These are phyloP conservation scores for Coleophoma crateriformis DNA, from an alignment of 2,329 filamentous ascomycete species.

Conservation along the genomic window DNA sequence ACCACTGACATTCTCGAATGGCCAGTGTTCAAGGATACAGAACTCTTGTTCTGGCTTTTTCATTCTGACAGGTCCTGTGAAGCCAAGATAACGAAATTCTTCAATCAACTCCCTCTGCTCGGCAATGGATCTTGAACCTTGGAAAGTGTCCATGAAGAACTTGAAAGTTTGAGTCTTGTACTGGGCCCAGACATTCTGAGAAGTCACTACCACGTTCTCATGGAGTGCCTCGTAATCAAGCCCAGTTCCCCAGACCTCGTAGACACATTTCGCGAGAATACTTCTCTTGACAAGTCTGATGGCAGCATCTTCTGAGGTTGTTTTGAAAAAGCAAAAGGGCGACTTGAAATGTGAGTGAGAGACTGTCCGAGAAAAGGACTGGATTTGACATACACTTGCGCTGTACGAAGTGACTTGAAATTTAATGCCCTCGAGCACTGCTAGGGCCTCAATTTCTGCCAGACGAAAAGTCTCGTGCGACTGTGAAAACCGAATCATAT, in stretches of 20 bases:
- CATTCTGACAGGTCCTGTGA: slow-evolving; percentile 75
- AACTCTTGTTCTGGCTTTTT: slow-evolving; percentile 69
- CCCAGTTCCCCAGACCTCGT: slow-evolving; percentile 83
- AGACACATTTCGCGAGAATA: slow-evolving; percentile 76
- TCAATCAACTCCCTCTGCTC: slow-evolving; percentile 74
- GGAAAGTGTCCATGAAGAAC: slow-evolving; percentile 79
- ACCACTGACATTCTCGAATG: slow-evolving; percentile 42
- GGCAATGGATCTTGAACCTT: slow-evolving; percentile 58
- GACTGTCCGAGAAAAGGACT: slow-evolving; percentile 2
- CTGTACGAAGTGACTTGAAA: slow-evolving; percentile 73
- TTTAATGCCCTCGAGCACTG: slow-evolving; percentile 58
- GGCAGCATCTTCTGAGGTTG: slow-evolving; percentile 62
- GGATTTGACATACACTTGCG: slow-evolving; percentile 53
- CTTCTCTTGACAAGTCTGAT: slow-evolving; percentile 65
- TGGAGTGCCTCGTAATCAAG: slow-evolving; percentile 64
- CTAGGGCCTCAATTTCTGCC: slow-evolving; percentile 78
- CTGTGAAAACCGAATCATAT: slow-evolving; percentile 85
- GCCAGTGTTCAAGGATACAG: slow-evolving; percentile 78
- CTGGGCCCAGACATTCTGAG: slow-evolving; percentile 57
- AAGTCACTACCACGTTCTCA: slow-evolving; percentile 51
- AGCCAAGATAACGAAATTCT: slow-evolving; percentile 71
- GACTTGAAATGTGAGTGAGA: slow-evolving; percentile 48
- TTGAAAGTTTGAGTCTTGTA: slow-evolving; percentile 70
- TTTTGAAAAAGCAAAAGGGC: slow-evolving; percentile 74
- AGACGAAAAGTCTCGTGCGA: slow-evolving; percentile 85